Percentiles rank a stretch among this genome's conserved stretches.
Conservation (phyloP, 2,329 filamentous ascomycete genomes). For the Trichophyton rubrum region DNA sequence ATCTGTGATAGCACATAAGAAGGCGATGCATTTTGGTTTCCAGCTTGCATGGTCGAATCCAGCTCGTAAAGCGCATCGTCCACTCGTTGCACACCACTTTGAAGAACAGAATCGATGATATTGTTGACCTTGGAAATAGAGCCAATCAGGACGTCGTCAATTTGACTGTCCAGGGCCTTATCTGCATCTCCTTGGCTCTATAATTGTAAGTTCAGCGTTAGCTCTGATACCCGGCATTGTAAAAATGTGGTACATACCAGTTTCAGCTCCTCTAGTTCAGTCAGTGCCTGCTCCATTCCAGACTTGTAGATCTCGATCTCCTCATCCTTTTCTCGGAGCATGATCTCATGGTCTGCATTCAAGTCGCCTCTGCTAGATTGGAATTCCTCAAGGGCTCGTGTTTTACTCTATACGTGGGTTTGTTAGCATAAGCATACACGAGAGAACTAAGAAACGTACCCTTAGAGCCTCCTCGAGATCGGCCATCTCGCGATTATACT, state of each 20-base stretch:
- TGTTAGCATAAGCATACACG: conserved; percentile 14
- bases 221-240: background rate
- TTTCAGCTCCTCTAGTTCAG: conserved; percentile 81
- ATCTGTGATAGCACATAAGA: conserved; percentile 92
- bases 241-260: conserved; percentile 30
- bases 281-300: conserved; percentile 88
- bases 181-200: conserved; percentile 62
- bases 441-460: conserved; percentile 20
- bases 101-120: conserved; percentile 91
- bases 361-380: conserved; percentile 67
- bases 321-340: conserved; percentile 87
- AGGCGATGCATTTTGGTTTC: conserved; percentile 94
- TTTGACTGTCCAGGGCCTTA: conserved; percentile 71
- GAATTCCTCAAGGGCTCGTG: conserved; percentile 70
- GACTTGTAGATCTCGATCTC: conserved; percentile 97
- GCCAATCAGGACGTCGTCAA: conserved; percentile 75
- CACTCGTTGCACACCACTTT: conserved; percentile 82
- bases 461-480: conserved; percentile 85
- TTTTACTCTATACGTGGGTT: conserved; percentile 56
- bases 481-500: conserved; percentile 94
- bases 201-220: conserved; percentile 2
- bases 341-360: conserved; percentile 70
- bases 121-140: conserved; percentile 91
- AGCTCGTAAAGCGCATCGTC: conserved; percentile 95
- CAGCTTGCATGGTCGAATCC: conserved; percentile 94